Percentiles rank a stretch among this genome's conserved stretches.
Evolutionary conservation across 768 basidiomycete genomes (phyloP).

Genomic region (Trametes coccinea): DNA sequence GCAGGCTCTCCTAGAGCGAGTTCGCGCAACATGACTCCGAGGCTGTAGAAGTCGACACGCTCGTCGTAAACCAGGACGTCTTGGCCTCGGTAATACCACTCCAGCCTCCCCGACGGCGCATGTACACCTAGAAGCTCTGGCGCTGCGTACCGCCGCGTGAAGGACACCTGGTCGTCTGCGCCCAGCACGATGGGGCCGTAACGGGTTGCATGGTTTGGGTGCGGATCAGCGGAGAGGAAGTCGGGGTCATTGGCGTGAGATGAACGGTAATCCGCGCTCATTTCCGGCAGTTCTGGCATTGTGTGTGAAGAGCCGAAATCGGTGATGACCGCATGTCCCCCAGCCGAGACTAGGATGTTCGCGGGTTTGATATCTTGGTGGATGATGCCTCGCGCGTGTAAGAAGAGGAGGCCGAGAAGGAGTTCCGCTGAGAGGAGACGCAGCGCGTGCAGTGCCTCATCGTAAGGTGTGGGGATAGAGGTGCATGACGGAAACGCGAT

Average conservation of each 20-base stretch:
- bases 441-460: conserved; percentile 6
- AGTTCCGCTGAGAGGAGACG: conserved; percentile 19
- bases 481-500: conserved; percentile 13
- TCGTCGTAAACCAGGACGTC: conserved; percentile 20
- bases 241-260: not conserved
- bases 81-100: not conserved
- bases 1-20: conserved; percentile 12
- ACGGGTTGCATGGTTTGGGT: not conserved
- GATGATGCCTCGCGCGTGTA: conserved; percentile 19
- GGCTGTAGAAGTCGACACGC: conserved; percentile 23
- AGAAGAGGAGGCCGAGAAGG: conserved; percentile 12
- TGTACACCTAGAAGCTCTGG: conserved; percentile 19
- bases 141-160: conserved; percentile 22
- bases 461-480: conserved; percentile 6
- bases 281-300: conserved; percentile 6
- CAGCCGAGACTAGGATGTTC: conserved; percentile 17
- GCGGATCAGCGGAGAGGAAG: not conserved
- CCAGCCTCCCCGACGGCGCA: not conserved
- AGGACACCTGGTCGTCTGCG: conserved; percentile 20
- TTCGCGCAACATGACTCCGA: conserved; percentile 20
- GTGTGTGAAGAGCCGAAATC: conserved; percentile 17
- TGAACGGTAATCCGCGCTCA: not conserved
- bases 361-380: conserved; percentile 25
- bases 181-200: conserved; percentile 16
- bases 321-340: conserved; percentile 19